Evolutionary conservation across 73 alveolate species (phyloP).

Genomic region (Durusdinium trenchii): DNA sequence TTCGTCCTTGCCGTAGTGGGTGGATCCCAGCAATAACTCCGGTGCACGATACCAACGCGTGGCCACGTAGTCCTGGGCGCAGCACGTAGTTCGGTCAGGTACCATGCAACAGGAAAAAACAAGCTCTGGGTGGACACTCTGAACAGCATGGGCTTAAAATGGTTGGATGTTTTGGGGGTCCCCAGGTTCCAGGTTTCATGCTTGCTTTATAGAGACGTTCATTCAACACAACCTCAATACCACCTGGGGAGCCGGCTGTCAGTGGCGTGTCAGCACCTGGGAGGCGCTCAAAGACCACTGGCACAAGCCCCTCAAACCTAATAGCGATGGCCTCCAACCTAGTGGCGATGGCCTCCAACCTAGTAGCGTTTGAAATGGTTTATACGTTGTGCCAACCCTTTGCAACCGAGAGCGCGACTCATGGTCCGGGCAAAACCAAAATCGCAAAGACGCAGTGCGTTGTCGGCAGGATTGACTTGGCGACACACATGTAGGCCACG

Average conservation of each 20-base stretch:
- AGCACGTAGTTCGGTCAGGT: neutral
- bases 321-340: neutral
- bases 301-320: neutral
- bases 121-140: neutral
- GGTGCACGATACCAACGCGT: slow-evolving; percentile 98
- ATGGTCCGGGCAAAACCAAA: slow-evolving; percentile 96
- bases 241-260: slow-evolving; percentile 24
- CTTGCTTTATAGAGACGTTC: no score
- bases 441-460: slow-evolving; percentile 96
- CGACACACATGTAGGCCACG: no score
- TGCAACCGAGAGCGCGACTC: slow-evolving; percentile 13
- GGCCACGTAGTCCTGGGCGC: slow-evolving; percentile 78
- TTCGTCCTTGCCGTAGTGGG: slow-evolving; percentile 97
- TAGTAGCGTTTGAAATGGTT: neutral
- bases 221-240: neutral
- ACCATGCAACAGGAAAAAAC: neutral
- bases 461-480: slow-evolving; percentile 88
- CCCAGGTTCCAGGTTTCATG: no score
- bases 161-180: neutral
- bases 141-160: neutral
- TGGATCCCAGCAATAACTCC: slow-evolving; percentile 97
- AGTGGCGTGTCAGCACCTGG: slow-evolving; percentile 82
- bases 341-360: neutral
- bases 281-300: neutral
- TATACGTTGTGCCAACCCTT: neutral